Base-by-base conservation (phyloP, 768 basidiomycete genomes). In the Amanita thiersii region DNA sequence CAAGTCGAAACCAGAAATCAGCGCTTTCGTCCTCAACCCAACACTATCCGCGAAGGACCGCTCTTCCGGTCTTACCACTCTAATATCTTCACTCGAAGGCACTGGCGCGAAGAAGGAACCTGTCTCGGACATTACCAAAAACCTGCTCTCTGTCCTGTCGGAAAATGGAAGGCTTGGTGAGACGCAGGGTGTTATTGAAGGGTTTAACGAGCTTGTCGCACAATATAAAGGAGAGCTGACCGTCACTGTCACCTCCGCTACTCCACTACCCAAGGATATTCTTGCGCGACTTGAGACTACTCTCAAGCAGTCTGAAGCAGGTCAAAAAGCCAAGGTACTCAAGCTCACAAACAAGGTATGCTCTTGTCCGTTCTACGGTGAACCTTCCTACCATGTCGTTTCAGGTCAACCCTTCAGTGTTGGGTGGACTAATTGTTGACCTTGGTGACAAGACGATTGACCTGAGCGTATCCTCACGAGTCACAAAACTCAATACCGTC, bases 401-500 rank as follows among this genome's bases (percentile, higher is more conserved):
- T 32, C 46, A 94, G 91, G 86, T 97, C 56, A 92, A 97, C 70
- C 81, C 91, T 32, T 67, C 78, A n/a, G 69, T 97, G 44, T 65
- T 98, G 48, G 96, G 94, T 44, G 96, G 96, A 38, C 62, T 98
- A 45, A 73, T 97, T 47, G 83, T 99, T 37, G 96, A 99, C 67
- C 91, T 99, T 57, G 94, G 92, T 49, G 96, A 97, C 72, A 94
- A 94, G 73, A 91, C 90, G 40, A 86, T 99, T 54, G 96, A 99
- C 66, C 75, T 98, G 45, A 93, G 89, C 52, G 92, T 94, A 43
- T 82, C 81, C 37, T 90, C 89, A 24, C 87, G 89, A 41, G 90
- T 98, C 55, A 94, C 82, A 60, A 94, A 92, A 65, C 78, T 97
- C 58, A 97, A 97, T 75, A 78, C 77, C 50, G 74, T 85, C 55